Evolutionary conservation across 2,329 filamentous ascomycete species (phyloP).

Genomic region (Pestalotiopsis sp.): DNA sequence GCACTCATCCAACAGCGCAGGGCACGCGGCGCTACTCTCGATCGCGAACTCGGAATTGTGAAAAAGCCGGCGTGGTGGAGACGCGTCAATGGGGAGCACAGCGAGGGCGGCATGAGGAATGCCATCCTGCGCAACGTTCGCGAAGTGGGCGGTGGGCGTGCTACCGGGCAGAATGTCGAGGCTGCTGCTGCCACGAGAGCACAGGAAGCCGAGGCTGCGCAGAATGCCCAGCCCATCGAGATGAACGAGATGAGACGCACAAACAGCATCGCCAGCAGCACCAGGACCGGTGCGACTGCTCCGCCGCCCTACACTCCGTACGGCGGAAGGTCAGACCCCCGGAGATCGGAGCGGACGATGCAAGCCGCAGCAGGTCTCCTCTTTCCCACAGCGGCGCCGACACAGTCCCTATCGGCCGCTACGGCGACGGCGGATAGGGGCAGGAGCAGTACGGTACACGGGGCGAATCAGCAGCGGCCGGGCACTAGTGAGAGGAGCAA

Average conservation of each 20-base stretch:
- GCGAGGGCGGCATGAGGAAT: constrained; percentile 47
- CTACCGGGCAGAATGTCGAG: constrained; percentile 42
- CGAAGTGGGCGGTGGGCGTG: constrained; percentile 50
- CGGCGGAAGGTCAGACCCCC: constrained; percentile 42
- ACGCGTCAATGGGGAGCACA: constrained; percentile 45
- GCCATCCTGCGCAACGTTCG: constrained; percentile 54
- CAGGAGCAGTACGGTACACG: constrained; percentile 9
- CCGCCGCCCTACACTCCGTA: constrained; percentile 34
- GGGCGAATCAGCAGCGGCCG: background rate
- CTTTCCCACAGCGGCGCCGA: constrained; percentile 42
- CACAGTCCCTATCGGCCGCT: constrained; percentile 27
- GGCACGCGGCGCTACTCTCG: constrained; percentile 52
- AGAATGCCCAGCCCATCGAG: constrained; percentile 35
- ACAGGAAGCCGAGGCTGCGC: constrained; percentile 24
- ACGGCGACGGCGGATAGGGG: constrained; percentile 33
- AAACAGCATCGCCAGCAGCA: constrained; percentile 22
- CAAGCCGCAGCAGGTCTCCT: constrained; percentile 45
- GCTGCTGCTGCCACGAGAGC: constrained; percentile 37
- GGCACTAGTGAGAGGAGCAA: constrained; percentile 39
- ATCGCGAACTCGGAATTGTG: constrained; percentile 61
- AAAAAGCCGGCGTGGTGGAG: constrained; percentile 69
- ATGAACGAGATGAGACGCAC: constrained; percentile 37
- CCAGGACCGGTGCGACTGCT: constrained; percentile 24
- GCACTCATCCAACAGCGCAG: constrained; percentile 65
- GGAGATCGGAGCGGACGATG: constrained; percentile 44